phyloP scores from a whole-genome alignment of 345 rosid species.

The Gynandropsis gynandra region DNA sequence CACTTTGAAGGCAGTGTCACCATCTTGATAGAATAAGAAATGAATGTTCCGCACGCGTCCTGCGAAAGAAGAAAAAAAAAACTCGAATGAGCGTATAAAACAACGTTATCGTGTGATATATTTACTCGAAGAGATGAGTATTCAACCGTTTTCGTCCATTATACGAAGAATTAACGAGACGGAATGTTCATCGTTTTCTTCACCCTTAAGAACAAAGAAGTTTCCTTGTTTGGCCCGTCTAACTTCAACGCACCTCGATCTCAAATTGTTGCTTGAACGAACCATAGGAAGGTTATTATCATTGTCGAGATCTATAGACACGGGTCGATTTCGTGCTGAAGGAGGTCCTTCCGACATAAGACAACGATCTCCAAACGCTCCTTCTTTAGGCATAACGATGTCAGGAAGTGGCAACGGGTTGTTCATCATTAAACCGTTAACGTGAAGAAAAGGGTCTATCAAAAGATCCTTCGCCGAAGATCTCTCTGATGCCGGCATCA shows the following conservation, averaged over 20 bases:
- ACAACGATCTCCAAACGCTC: conserved; percentile 65
- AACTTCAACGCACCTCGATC: conserved; percentile 45
- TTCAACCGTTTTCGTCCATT: conserved; percentile 60
- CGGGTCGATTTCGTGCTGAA: conserved; percentile 29
- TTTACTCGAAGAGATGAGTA: not conserved
- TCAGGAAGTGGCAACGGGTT: conserved; percentile 53
- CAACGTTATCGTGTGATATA: no score
- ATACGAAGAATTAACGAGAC: conserved; percentile 69
- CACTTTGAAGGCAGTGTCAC: conserved; percentile 71
- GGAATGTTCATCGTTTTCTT: conserved; percentile 59
- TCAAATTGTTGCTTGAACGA: conserved; percentile 35
- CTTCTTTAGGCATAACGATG: conserved; percentile 53
- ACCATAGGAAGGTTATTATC: conserved; percentile 49
- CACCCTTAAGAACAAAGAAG: conserved; percentile 59
- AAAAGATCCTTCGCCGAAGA: conserved; percentile 73
- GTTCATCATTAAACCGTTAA: conserved; percentile 40
- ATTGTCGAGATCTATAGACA: conserved; percentile 53
- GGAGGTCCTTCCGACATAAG: conserved; percentile 75
- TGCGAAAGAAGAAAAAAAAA: conserved; percentile 24
- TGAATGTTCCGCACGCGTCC: conserved; percentile 77
- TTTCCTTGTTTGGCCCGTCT: conserved; percentile 53
- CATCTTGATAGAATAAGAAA: conserved; percentile 66
- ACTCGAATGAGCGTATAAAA: not conserved
- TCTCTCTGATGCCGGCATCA: conserved; percentile 72
- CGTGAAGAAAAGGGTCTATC: conserved; percentile 62